These are phyloP conservation scores for Hirsutella thompsonii DNA, from an alignment of 2,329 filamentous ascomycete species.

Conservation along the genomic window DNA sequence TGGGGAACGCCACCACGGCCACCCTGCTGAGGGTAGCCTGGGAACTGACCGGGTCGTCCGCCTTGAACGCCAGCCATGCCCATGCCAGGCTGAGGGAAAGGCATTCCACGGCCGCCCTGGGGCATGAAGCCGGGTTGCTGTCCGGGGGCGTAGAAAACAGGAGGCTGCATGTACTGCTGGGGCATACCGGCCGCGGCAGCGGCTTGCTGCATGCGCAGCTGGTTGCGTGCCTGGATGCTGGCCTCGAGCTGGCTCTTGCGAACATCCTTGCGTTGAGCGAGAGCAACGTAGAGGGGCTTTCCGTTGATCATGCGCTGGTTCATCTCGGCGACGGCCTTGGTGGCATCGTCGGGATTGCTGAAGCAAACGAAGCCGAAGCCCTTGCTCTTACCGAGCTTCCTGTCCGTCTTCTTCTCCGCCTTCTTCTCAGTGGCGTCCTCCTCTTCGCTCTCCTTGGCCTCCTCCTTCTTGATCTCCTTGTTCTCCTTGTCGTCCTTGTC, in stretches of 20 bases:
- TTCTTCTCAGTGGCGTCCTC: conserved; percentile 40
- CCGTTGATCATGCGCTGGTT: conserved; percentile 97
- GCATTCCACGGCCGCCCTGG: conserved; percentile 51
- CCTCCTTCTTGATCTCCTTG: conserved; percentile 37
- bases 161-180: conserved; percentile 74
- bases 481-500: conserved; percentile 34
- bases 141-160: conserved; percentile 84
- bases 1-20: conserved; percentile 80
- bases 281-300: conserved; percentile 95
- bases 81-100: conserved; percentile 52
- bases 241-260: conserved; percentile 98
- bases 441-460: conserved; percentile 29
- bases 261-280: conserved; percentile 98
- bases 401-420: conserved; percentile 43
- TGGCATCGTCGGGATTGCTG: conserved; percentile 97
- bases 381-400: conserved; percentile 93
- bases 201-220: conserved; percentile 95
- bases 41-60: conserved; percentile 77
- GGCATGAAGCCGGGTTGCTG: conserved; percentile 61
- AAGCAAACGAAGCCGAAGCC: conserved; percentile 99
- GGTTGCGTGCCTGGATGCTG: conserved; percentile 97
- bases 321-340: conserved; percentile 98
- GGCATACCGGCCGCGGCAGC: conserved; percentile 83
- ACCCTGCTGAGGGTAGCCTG: conserved; percentile 73
- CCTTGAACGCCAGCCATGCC: conserved; percentile 61